A percentile compares a stretch with the other conserved stretches of the same genome.
These are phyloP conservation scores for Blastocystis sp. DNA, from an alignment of 352 stramenopile genomes.

Conservation along the genomic window DNA sequence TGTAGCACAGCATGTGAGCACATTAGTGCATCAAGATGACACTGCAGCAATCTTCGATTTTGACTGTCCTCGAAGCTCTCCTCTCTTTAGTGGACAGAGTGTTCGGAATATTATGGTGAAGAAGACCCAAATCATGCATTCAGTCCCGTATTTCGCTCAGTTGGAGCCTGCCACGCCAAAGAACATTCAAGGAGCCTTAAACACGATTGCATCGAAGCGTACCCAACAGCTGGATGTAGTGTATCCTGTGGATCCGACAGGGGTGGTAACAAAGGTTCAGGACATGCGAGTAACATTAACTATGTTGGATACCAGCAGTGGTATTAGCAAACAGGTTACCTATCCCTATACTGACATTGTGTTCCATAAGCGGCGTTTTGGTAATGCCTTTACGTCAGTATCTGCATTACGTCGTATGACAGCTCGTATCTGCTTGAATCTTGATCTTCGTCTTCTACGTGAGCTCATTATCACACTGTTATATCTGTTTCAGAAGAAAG, in stretches of 20 bases:
- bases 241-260: slow-evolving; percentile 49
- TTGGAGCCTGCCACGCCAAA: slow-evolving; percentile 18
- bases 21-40: not conserved
- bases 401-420: slow-evolving; percentile 52
- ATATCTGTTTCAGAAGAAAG: slow-evolving; percentile 64
- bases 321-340: slow-evolving; percentile 36
- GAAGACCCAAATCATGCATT: slow-evolving; percentile 66
- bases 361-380: slow-evolving; percentile 57
- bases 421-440: slow-evolving; percentile 61
- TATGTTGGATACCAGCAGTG: slow-evolving; percentile 60
- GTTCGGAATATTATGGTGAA: slow-evolving; percentile 51
- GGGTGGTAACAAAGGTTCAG: slow-evolving; percentile 26
- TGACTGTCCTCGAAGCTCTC: slow-evolving; percentile 34
- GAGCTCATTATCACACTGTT: slow-evolving; percentile 64
- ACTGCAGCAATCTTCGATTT: slow-evolving; percentile 49
- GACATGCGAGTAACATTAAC: slow-evolving; percentile 8
- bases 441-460: slow-evolving; percentile 55
- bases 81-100: slow-evolving; percentile 44
- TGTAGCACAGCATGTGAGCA: slow-evolving; percentile 8
- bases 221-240: slow-evolving; percentile 13
- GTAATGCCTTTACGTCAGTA: slow-evolving; percentile 50
- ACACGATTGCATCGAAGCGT: slow-evolving; percentile 48
- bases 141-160: slow-evolving; percentile 60
- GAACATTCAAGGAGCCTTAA: slow-evolving; percentile 21
- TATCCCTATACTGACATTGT: slow-evolving; percentile 38